These are phyloP conservation scores for Blastobotrys buckinghamii DNA, from an alignment of 1,139 yeast species.

Conservation along the genomic window DNA sequence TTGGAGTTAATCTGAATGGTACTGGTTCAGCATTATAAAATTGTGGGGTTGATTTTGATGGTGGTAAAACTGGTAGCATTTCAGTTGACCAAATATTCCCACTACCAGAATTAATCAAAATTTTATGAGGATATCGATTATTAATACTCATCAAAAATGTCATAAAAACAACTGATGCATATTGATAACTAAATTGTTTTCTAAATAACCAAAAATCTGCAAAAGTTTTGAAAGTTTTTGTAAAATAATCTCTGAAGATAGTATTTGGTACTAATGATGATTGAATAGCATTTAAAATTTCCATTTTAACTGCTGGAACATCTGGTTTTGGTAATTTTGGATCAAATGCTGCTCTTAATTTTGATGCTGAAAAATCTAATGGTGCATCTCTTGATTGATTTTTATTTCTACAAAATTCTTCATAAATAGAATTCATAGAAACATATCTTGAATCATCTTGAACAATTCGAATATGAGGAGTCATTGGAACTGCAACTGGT, in stretches of 20 bases:
- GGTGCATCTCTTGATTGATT: conserved; percentile 86
- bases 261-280: conserved; percentile 81
- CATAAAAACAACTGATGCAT: conserved; percentile 91
- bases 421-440: conserved; percentile 83
- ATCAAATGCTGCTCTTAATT: conserved; percentile 87
- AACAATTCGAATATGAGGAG: conserved; percentile 90
- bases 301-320: conserved; percentile 79
- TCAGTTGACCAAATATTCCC: conserved; percentile 95
- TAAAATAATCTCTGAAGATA: conserved; percentile 62
- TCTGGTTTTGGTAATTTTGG: conserved; percentile 92
- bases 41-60: conserved; percentile 69
- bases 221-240: conserved; percentile 63
- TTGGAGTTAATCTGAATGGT: conserved; percentile 95
- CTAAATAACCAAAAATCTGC: conserved; percentile 98
- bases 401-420: conserved; percentile 70
- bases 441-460: conserved; percentile 75
- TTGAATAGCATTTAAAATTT: conserved; percentile 85
- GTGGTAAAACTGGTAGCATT: conserved; percentile 65
- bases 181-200: conserved; percentile 90
- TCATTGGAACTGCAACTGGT: conserved; percentile 89
- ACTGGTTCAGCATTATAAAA: conserved; percentile 93
- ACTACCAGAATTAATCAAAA: conserved; percentile 70
- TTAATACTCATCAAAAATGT: conserved; percentile 94
- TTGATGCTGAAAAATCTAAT: conserved; percentile 76
- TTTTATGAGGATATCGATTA: conserved; percentile 90